Conservation (phyloP, 257 asterid species). For the Gardenia jasminoides region DNA sequence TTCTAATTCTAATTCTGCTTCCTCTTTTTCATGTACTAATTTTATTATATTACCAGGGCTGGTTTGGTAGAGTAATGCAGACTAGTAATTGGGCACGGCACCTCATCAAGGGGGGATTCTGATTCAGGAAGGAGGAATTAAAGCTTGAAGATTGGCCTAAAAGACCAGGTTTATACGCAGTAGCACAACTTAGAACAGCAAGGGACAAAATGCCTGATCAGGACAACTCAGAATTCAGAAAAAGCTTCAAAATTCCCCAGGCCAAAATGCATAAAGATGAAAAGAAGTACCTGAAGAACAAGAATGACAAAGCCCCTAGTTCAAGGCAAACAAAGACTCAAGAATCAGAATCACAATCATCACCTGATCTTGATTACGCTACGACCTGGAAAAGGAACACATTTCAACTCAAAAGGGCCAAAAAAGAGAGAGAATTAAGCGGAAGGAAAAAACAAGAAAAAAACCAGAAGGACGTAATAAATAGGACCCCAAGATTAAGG, state of each 20-base stretch:
- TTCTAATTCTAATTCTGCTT: background rate
- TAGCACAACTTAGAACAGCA: conserved; percentile 5
- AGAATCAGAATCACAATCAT: conserved; percentile 5
- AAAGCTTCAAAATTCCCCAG: conserved; percentile 2
- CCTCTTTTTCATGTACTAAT: background rate
- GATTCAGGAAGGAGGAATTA: background rate
- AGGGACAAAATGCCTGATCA: conserved; percentile 18
- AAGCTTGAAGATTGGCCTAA: background rate
- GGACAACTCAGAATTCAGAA: conserved; percentile 17
- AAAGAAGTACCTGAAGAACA: conserved; percentile 28
- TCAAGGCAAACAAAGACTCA: conserved; percentile 28
- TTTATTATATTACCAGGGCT: background rate
- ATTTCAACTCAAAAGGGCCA: background rate
- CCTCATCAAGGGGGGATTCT: background rate
- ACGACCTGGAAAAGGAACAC: conserved; percentile 1
- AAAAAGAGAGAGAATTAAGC: background rate
- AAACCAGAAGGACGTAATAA: background rate
- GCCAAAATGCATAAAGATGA: background rate
- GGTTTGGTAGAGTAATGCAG: background rate
- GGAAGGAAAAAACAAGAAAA: background rate
- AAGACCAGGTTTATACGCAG: background rate
- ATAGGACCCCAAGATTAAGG: background rate
- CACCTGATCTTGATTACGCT: background rate
- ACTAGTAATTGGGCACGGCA: no score
- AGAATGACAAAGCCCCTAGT: conserved; percentile 28